Evolutionary conservation across 106 monocot species (phyloP), one percentile per base, ranked within the genome.

Genomic region (Narthecium ossifragum): DNA sequence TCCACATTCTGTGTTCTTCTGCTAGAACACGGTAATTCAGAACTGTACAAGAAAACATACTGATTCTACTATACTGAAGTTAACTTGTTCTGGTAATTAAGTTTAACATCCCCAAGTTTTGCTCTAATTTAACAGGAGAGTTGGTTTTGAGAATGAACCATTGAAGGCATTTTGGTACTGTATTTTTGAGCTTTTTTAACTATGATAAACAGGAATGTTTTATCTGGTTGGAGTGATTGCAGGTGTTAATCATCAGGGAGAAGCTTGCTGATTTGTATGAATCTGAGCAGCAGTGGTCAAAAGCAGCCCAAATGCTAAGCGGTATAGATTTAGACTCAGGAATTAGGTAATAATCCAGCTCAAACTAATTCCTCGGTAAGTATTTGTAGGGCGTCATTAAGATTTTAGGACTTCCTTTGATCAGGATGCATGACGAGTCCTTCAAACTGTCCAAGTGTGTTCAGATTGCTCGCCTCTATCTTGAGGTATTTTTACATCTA

Each of bases 181-280:
- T 17, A 17, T 43, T 17, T 3, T 13, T 43, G 18, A 43, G 11
- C 43, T 17, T 43, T 11, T 43, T 43, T 43, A 3, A 6, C 11
- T 13, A 43, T 43, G 18, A 43, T n/a, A 43, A 43, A 4, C 0
- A 17, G 14, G 14, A 2, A 43, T 10, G n/a, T 21, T 58, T 58
- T 3, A 38, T 20, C 34, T n/a, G n/a, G n/a, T n/a, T n/a, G n/a
- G n/a, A n/a, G n/a, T n/a, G n/a, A n/a, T 63, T 62, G 40, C 78
- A 98, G 98, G 98, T 98, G 9, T 66, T 91, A 37, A 66, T 88
- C 14, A 85, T 98, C 46, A 81, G 98, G 53, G 98, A 98, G 72
- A 98, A 98, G 68, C 87, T 98, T 59, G 91, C 98, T 34, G 91
- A 91, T 64, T 51, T 98, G 53, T 98, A 98, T 82, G 98, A 98